phyloP scores from a whole-genome alignment of 345 rosid genomes.

The Dimocarpus longan region DNA sequence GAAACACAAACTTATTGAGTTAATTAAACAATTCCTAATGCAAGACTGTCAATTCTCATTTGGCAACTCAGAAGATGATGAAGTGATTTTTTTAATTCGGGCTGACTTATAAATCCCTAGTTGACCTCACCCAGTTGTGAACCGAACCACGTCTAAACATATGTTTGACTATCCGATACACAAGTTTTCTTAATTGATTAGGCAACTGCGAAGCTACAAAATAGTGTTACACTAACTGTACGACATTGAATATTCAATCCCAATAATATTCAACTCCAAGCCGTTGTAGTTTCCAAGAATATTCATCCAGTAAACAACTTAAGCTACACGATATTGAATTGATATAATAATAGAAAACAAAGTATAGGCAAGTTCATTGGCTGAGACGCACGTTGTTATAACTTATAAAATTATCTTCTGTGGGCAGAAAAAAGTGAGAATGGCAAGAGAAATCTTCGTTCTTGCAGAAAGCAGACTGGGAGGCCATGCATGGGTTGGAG shows the following conservation, averaged over 20 bases:
- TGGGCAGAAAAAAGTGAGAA: neutral
- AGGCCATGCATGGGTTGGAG: neutral
- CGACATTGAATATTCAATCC: neutral
- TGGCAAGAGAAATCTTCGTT: conserved; percentile 15
- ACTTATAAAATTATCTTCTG: neutral
- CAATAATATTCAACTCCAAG: neutral
- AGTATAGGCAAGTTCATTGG: no score
- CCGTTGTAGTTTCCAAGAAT: neutral
- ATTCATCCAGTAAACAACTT: neutral
- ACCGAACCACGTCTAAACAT: neutral
- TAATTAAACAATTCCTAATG: neutral
- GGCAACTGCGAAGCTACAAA: neutral
- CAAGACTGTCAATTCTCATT: neutral
- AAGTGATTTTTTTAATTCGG: neutral
- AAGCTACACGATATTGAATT: neutral
- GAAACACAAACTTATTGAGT: neutral
- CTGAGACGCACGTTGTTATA: neutral
- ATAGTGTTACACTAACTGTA: no score
- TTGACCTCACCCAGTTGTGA: neutral
- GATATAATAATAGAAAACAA: neutral
- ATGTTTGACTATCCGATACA: neutral
- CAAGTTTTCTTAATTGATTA: neutral
- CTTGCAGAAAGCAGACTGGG: neutral
- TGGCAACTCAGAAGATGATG: neutral
- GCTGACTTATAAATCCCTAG: neutral